Base-by-base conservation (phyloP, 441 rosid genomes). In the Bocquillonia castaneifolia region DNA sequence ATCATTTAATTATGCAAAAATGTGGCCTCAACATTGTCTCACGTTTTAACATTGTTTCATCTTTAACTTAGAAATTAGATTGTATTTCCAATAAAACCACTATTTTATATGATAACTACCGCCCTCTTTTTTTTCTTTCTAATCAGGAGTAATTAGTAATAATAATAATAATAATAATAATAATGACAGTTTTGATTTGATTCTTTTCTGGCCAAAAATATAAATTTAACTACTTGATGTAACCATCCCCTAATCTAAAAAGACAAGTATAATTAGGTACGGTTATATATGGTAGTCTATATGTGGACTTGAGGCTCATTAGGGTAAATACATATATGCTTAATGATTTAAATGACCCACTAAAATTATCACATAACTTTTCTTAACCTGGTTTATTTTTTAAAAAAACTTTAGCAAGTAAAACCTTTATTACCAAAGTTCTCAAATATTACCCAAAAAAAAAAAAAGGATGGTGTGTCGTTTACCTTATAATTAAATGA, bases 171-270 rank as follows among this genome's bases (percentile, higher is more conserved):
- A n/a, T n/a, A n/a, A n/a, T n/a, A n/a, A n/a, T n/a, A 3, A 36
- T 10, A 3, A 10, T 36, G 15, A 10, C 22, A 25, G 0, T 15
- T 23, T 10, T 29, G 36, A 64, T 29, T 47, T n/a, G 42, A 47
- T 64, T 47, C 6, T 32, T 29, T 64, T 18, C 12, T 39, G 39
- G 53, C 5, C 22, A 17, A 64, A 15, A 7, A 5, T 32, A 6
- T 18, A 18, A 8, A 6, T 20, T 44, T 57, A 59, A 56, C 67
- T 52, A 70, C 40, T n/a, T 61, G 73, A 61, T 40, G 67, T 20
- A 62, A 70, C 61, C 31, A 28, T 70, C 52, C 32, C 44, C 39
- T 53, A 15, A 53, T 48, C 32, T 60, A 50, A 59, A 36, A 52
- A 28, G 48, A 1, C 29, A 17, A 28, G 17, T 36, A 68, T 45